A percentile compares a stretch with the other conserved stretches of the same genome.
Conservation (phyloP, 192 early-diverging fungal species). For the Backusella psychrophila region DNA sequence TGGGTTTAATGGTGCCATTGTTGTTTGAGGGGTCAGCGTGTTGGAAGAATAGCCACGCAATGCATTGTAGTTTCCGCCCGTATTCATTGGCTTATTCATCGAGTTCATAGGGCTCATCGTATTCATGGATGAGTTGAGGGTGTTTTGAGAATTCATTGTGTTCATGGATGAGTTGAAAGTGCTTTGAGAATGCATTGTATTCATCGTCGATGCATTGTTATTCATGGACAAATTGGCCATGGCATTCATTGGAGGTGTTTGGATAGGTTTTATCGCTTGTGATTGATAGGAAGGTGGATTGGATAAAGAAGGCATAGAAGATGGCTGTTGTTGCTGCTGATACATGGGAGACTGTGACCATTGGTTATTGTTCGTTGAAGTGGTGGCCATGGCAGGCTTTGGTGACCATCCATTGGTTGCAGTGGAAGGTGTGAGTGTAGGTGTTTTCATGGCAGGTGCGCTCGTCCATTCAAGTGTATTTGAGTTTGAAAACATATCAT, state of each 20-base stretch:
- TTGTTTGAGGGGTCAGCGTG: background rate
- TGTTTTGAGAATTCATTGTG: background rate
- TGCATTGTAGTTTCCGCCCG: background rate
- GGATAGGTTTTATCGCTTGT: background rate
- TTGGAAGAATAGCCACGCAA: background rate
- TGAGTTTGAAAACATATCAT: conserved; percentile 15
- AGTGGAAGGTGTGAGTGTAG: background rate
- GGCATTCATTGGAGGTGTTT: background rate
- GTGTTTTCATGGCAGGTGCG: background rate
- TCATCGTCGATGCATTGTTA: background rate
- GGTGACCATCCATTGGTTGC: background rate
- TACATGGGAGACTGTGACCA: background rate
- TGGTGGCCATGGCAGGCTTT: background rate
- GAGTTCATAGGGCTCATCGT: background rate
- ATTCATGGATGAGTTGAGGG: background rate
- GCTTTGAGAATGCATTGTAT: background rate
- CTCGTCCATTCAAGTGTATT: background rate
- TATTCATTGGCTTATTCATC: background rate
- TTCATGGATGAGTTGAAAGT: background rate
- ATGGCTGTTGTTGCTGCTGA: background rate
- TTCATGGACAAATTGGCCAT: background rate
- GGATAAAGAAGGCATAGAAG: background rate
- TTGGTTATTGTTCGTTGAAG: background rate
- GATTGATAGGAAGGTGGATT: background rate
- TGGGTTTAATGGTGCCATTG: background rate